Evolutionary conservation across 306 rosid species (phyloP), one percentile per base, ranked within the genome.

Genomic region (Quercus berberidifolia): DNA sequence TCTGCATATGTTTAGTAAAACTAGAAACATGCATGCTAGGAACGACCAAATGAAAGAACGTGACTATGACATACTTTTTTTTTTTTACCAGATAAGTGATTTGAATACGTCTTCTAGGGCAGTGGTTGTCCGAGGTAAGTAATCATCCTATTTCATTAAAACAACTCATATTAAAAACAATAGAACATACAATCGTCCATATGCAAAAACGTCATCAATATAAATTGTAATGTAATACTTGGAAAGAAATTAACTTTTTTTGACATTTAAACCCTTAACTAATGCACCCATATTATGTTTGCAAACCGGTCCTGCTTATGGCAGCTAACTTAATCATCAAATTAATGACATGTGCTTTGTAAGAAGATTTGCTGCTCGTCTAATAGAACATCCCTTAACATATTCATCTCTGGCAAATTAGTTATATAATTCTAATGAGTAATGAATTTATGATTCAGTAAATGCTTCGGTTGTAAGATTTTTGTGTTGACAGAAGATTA

Each of bases 41-140:
- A 26, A 79, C 33, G 57, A 63, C 71, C 35, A 55, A 75, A 64
- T 21, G 38, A 56, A 79, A 20, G 6, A 83, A 81, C 49, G 84
- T 4, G 57, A 78, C 33, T 46, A 63, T 65, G 74, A 74, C 56
- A 74, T 72, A 79, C 79, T 69, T 84, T 71, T 55, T 25, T 73
- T 85, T 95, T 23, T 23, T 23, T 23, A 95, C 99, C 98, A 92
- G 80, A 92, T 80, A 84, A 92, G 86, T 58, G 90, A 90, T 80
- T 89, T 95, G 94, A 79, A 92, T 75, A 91, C 83, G 51, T 73
- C 85, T 76, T 91, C 91, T 70, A 90, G 73, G 65, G 97, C 91
- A 12, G 96, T 87, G 11, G 94, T 86, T 76, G 97, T 90, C 79
- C 99, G 91, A 6, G 99, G 97, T 85, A 92, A 86, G 89, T 93